Evolutionary conservation across 1,284 basidiomycete genomes (phyloP).

Genomic region (Fomitopsis betulina): DNA sequence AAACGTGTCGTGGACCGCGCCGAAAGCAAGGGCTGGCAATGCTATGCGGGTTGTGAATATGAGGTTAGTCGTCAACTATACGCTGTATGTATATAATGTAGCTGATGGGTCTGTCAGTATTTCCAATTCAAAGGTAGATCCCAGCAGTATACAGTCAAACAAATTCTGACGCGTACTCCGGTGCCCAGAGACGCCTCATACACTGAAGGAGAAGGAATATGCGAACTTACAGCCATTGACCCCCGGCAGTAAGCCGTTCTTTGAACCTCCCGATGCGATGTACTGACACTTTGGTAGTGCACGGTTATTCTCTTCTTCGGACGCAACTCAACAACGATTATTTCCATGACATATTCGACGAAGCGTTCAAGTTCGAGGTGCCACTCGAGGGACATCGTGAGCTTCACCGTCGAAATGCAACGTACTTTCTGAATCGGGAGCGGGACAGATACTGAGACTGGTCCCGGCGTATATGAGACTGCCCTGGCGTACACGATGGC

Average conservation of each 20-base stretch:
- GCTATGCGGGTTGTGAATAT: conserved; percentile 85
- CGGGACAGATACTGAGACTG: conserved; percentile 86
- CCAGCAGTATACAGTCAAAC: background rate
- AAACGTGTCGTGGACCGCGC: conserved; percentile 53
- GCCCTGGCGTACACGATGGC: conserved; percentile 89
- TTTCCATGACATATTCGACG: conserved; percentile 87
- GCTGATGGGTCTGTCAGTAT: conserved; percentile 49
- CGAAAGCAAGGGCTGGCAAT: conserved; percentile 47
- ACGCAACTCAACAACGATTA: conserved; percentile 88
- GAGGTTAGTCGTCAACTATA: conserved; percentile 53
- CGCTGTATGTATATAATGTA: background rate
- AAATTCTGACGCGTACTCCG: background rate
- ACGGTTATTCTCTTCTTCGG: conserved; percentile 87
- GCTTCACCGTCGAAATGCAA: conserved; percentile 24
- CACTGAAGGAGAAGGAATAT: conserved; percentile 77
- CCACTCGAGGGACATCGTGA: conserved; percentile 89
- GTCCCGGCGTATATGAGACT: conserved; percentile 91
- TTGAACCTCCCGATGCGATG: background rate
- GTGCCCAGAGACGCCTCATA: conserved; percentile 69
- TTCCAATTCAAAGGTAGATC: conserved; percentile 85
- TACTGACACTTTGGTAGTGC: conserved; percentile 53
- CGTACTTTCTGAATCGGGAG: background rate
- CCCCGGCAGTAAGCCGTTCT: conserved; percentile 66
- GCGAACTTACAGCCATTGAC: conserved; percentile 75
- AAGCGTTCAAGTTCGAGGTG: conserved; percentile 70